phyloP scores from a whole-genome alignment of 495 filamentous ascomycete species.

The Wilcoxina mikolae region DNA sequence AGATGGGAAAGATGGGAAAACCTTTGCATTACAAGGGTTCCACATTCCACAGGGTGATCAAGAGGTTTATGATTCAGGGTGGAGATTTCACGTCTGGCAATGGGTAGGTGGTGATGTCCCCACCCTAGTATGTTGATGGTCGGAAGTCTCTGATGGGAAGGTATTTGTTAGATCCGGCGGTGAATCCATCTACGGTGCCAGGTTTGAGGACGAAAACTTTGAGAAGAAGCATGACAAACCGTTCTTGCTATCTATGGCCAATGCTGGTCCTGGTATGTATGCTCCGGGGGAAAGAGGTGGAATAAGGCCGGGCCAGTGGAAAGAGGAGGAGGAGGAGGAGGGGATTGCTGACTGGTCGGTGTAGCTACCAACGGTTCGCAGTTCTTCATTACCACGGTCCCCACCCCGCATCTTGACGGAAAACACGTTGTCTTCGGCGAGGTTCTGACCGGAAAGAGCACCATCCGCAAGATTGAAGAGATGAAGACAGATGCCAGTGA shows the following conservation, averaged over 20 bases:
- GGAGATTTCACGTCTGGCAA: conserved; percentile 95
- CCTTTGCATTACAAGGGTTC: conserved; percentile 70
- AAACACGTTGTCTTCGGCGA: conserved; percentile 99
- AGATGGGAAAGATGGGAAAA: conserved; percentile 66
- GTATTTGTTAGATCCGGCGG: conserved; percentile 61
- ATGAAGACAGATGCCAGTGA: conserved; percentile 57
- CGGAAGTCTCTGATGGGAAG: conserved; percentile 9
- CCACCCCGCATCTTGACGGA: conserved; percentile 81
- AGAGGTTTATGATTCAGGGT: conserved; percentile 97
- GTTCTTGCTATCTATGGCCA: conserved; percentile 93
- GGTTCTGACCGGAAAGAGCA: conserved; percentile 79
- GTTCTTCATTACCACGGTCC: conserved; percentile 94
- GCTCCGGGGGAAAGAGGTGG: neutral
- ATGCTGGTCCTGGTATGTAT: conserved; percentile 75
- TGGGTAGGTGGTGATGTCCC: conserved; percentile 35
- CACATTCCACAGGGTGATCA: conserved; percentile 94
- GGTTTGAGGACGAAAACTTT: conserved; percentile 98
- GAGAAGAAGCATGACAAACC: conserved; percentile 83
- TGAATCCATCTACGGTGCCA: conserved; percentile 94
- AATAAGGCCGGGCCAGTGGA: no score
- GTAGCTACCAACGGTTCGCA: conserved; percentile 84
- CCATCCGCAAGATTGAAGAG: conserved; percentile 84
- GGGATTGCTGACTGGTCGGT: neutral
- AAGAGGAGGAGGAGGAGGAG: neutral
- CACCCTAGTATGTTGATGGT: neutral